phyloP scores from a whole-genome alignment of 139 green algal species.

The Chlorella sp. region DNA sequence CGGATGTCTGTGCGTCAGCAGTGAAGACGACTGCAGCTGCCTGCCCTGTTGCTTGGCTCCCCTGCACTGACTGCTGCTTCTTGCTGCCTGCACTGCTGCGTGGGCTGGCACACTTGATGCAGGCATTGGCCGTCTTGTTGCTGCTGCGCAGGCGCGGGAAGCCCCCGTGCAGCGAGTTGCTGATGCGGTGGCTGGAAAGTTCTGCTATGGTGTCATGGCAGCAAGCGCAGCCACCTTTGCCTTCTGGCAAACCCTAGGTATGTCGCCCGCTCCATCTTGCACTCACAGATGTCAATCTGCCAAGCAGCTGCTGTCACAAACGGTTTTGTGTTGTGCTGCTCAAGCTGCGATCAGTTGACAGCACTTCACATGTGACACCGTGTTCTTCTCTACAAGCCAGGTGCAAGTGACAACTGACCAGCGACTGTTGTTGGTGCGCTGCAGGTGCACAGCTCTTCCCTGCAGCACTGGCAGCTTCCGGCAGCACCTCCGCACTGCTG shows the following conservation, averaged over 20 bases:
- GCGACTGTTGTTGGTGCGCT: not conserved
- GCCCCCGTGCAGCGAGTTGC: slow-evolving; percentile 88
- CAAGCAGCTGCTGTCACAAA: slow-evolving; percentile 14
- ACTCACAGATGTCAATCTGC: slow-evolving; percentile 18
- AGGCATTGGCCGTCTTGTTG: slow-evolving; percentile 62
- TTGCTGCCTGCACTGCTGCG: too few relatives aligned
- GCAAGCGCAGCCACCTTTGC: slow-evolving; percentile 69
- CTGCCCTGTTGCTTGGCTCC: too few relatives aligned
- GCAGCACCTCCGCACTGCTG: slow-evolving; percentile 40
- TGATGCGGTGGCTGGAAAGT: slow-evolving; percentile 81
- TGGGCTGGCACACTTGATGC: too few relatives aligned
- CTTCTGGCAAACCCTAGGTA: slow-evolving; percentile 70
- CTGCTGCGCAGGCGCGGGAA: slow-evolving; percentile 68
- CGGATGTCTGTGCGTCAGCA: too few relatives aligned
- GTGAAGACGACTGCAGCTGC: too few relatives aligned
- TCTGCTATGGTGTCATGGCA: slow-evolving; percentile 90
- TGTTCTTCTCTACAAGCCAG: too few relatives aligned
- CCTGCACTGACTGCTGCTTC: too few relatives aligned
- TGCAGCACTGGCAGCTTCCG: slow-evolving; percentile 5
- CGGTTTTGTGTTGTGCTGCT: too few relatives aligned
- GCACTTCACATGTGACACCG: not conserved
- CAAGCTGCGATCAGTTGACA: not conserved
- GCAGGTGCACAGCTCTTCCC: slow-evolving; percentile 16
- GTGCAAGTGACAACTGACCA: not conserved
- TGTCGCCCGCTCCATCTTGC: slow-evolving; percentile 40